Evolutionary conservation across 176 grass and related monocot genomes (phyloP).

Genomic region (Ensete ventricosum): DNA sequence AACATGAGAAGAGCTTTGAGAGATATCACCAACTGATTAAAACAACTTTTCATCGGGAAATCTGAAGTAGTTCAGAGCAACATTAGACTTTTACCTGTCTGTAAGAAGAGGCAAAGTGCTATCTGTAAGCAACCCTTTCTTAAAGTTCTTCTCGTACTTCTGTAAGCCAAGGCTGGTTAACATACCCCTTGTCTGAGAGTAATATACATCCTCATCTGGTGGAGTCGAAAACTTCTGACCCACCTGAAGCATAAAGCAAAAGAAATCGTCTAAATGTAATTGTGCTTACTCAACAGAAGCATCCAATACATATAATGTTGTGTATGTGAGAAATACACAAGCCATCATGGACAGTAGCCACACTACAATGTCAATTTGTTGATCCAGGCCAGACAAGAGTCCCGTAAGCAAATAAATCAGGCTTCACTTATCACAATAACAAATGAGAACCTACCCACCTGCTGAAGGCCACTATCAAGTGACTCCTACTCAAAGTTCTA

Average conservation of each 20-base stretch:
- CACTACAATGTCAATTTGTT: too few species aligned
- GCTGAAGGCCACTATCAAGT: too few species aligned
- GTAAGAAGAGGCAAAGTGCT: conserved; percentile 18
- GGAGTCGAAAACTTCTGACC: neutral
- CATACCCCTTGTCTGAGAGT: conserved; percentile 4
- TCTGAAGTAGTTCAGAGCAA: neutral
- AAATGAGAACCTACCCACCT: too few species aligned
- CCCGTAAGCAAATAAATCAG: too few species aligned
- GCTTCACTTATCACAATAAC: too few species aligned
- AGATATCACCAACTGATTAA: neutral
- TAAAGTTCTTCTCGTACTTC: conserved; percentile 18
- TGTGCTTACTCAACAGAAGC: neutral
- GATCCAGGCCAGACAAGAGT: too few species aligned
- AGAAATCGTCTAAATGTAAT: neutral
- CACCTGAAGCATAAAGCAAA: conserved; percentile 5
- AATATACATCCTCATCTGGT: neutral
- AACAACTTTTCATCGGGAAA: neutral
- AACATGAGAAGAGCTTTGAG: neutral
- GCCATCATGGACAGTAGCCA: too few species aligned
- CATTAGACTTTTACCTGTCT: neutral
- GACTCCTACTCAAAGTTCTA: too few species aligned
- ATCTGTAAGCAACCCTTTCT: conserved; percentile 15
- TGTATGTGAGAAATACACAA: too few species aligned
- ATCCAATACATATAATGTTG: neutral
- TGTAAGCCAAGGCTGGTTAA: conserved; percentile 8